Conservation (phyloP, 495 filamentous ascomycete species). For the Tuber aestivum region DNA sequence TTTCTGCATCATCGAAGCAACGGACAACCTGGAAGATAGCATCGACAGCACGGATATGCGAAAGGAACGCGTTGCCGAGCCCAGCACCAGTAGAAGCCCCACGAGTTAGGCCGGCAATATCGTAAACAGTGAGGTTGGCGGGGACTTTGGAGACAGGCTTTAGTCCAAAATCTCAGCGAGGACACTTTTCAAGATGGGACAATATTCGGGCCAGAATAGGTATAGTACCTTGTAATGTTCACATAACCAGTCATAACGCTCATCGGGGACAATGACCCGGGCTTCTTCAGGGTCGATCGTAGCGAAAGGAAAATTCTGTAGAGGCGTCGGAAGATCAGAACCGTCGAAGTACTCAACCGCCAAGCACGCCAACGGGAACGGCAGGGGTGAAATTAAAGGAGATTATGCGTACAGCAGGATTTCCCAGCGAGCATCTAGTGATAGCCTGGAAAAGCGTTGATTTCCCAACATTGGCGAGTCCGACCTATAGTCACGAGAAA, state of each 20-base stretch:
- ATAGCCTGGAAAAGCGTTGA: slow-evolving; percentile 99
- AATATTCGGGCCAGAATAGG: not conserved
- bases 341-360: slow-evolving; percentile 11
- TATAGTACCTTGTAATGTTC: slow-evolving; percentile 64
- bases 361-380: not conserved
- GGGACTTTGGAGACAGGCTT: slow-evolving; percentile 90
- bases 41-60: slow-evolving; percentile 98
- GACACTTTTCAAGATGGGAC: slow-evolving; percentile 5
- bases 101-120: slow-evolving; percentile 95
- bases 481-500: slow-evolving; percentile 57
- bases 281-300: slow-evolving; percentile 99
- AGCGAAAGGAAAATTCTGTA: slow-evolving; percentile 93
- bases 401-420: slow-evolving; percentile 69
- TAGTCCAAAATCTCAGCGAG: slow-evolving; percentile 33
- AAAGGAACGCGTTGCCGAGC: slow-evolving; percentile 96
- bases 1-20: slow-evolving; percentile 98
- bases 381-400: slow-evolving; percentile 11
- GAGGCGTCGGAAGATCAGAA: slow-evolving; percentile 17
- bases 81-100: slow-evolving; percentile 96
- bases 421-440: slow-evolving; percentile 94
- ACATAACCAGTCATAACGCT: slow-evolving; percentile 90
- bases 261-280: slow-evolving; percentile 94
- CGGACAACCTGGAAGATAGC: slow-evolving; percentile 99
- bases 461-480: slow-evolving; percentile 98
- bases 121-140: slow-evolving; percentile 96